Evolutionary conservation across 176 grass and related monocot species (phyloP), one percentile per base, ranked within the genome.

Genomic region (Oryza officinalis): DNA sequence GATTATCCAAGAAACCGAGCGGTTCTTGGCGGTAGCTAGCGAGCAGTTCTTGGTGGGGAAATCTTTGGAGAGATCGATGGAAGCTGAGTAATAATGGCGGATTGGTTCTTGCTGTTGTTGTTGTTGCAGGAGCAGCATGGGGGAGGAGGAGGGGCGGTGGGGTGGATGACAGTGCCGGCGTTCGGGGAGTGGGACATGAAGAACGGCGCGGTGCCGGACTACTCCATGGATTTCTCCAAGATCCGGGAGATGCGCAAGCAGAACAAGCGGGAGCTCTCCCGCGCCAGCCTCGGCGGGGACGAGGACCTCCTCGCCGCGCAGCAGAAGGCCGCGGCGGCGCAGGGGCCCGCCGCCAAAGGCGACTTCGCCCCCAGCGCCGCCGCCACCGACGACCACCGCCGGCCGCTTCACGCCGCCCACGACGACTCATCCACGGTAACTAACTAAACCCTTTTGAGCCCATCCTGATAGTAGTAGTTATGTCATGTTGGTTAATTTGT

Each of bases 161-260:
- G 78, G 33, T 92, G 87, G 84, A 92, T 94, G 92, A 89, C 92
- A 10, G 92, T 94, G 76, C 92, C 92, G 49, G 79, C 92, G 46
- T 94, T 94, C 76, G 92, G 92, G 54, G 89, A 94, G 25, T 94
- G 92, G 92, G 92, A 94, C 71, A 84, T 80, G 84, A 94, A 94
- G 77, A 94, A 94, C 89, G 92, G 92, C 69, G 49, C 91, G 63
- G 66, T 87, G 84, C 92, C 92, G 17, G 92, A 94, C 66, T 94
- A 94, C 92, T 94, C 92, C 71, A 85, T 94, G 92, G 89, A 94
- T 60, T 94, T 94, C 87, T 89, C 92, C 89, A 94, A 94, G 89
- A 94, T 94, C 79, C 89, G 92, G 1, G 89, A 94, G 89, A 94
- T 87, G 89, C 87, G 87, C 78, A 94, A 92, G 74, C 92, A 94